These are phyloP conservation scores for Aspergillus hancockii DNA, from an alignment of 495 filamentous ascomycete genomes.

Conservation along the genomic window DNA sequence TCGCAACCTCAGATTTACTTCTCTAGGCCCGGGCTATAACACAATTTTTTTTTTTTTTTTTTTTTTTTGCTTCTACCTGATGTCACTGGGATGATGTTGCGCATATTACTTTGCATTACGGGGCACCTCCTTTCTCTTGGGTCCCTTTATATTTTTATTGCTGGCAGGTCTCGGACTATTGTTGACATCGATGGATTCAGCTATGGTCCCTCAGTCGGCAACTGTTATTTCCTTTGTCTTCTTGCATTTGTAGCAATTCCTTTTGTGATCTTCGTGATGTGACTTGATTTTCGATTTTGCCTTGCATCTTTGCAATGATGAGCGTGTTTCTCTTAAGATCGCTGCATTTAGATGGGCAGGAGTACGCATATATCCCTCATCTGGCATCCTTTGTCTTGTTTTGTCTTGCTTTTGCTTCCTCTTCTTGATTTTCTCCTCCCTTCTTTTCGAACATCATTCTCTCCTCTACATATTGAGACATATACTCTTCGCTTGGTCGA, in stretches of 20 bases:
- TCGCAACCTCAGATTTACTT: constrained; percentile 16
- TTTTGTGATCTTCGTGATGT: constrained; percentile 19
- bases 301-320: constrained; percentile 44
- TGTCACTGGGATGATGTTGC: constrained; percentile 14
- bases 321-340: constrained; percentile 37
- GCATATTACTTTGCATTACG: constrained; percentile 6
- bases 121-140: constrained; percentile 1
- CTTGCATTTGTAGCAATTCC: constrained; percentile 22
- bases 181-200: constrained; percentile 15
- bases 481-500: constrained; percentile 14
- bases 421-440: neutral
- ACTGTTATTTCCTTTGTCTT: constrained; percentile 23
- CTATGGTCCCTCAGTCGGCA: constrained; percentile 14
- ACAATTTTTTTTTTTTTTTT: too few species aligned
- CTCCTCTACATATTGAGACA: constrained; percentile 13
- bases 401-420: constrained; percentile 15
- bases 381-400: constrained; percentile 18
- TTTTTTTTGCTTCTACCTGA: constrained; percentile 15
- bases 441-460: constrained; percentile 1
- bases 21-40: constrained; percentile 13
- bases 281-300: constrained; percentile 27
- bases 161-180: constrained; percentile 9
- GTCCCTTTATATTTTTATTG: constrained; percentile 12
- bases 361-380: constrained; percentile 37
- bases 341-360: constrained; percentile 48